phyloP scores from a whole-genome alignment of 176 grass and related monocot species.

The Musa acuminata region DNA sequence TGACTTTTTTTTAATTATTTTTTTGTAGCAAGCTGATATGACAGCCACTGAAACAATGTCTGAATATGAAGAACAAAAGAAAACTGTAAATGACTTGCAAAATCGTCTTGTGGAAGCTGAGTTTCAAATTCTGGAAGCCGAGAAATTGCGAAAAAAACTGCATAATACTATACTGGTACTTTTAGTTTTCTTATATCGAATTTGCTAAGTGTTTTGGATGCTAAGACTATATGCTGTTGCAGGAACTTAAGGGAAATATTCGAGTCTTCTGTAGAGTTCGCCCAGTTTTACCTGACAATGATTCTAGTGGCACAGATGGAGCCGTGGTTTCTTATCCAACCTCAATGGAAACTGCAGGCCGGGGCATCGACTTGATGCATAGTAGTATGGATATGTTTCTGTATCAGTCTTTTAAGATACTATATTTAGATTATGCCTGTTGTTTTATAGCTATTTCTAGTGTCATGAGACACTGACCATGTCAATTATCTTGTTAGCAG shows the following conservation, averaged over 20 bases:
- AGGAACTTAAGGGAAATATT: slow-evolving; percentile 97
- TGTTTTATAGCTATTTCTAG: neutral
- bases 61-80: slow-evolving; percentile 56
- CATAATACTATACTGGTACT: slow-evolving; percentile 92
- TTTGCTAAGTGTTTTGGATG: neutral
- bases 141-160: slow-evolving; percentile 73
- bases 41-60: slow-evolving; percentile 53
- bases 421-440: neutral
- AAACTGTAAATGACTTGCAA: slow-evolving; percentile 52
- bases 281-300: slow-evolving; percentile 39
- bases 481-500: slow-evolving; percentile 27
- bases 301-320: slow-evolving; percentile 36
- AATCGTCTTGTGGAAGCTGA: slow-evolving; percentile 64
- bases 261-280: slow-evolving; percentile 93
- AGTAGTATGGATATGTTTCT: slow-evolving; percentile 32
- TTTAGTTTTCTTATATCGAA: neutral
- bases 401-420: neutral
- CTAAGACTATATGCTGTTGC: slow-evolving; percentile 15
- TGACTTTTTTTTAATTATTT: neutral
- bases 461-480: neutral
- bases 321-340: slow-evolving; percentile 71
- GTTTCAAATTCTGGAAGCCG: slow-evolving; percentile 70
- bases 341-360: slow-evolving; percentile 51
- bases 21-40: slow-evolving; percentile 63
- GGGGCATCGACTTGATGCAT: slow-evolving; percentile 61